Conservation (phyloP, 202 grass and related monocot species). For the Miscanthus sacchariflorus region DNA sequence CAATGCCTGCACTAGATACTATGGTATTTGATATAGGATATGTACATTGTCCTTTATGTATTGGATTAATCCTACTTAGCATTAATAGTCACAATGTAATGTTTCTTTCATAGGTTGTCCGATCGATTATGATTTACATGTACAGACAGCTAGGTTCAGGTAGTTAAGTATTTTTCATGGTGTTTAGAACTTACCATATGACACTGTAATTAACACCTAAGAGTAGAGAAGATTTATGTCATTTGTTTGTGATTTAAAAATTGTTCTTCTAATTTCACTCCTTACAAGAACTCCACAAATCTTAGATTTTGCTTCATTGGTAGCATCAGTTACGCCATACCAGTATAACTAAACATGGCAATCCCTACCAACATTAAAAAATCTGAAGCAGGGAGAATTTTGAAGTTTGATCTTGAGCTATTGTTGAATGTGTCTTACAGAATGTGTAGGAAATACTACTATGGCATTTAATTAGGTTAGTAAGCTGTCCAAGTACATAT, state of each 20-base stretch:
- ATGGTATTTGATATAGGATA: conserved; percentile 2
- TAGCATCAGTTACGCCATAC: neutral
- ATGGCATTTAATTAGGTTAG: neutral
- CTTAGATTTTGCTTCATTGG: neutral
- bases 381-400: neutral
- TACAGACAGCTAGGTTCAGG: neutral
- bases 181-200: neutral
- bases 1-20: neutral
- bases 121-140: neutral
- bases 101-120: neutral
- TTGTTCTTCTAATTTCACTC: neutral
- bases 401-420: neutral
- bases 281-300: neutral
- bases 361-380: neutral
- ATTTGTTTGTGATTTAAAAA: conserved; percentile 21
- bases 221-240: neutral
- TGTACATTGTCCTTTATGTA: conserved; percentile 14
- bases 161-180: neutral
- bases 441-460: conserved; percentile 25
- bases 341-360: neutral
- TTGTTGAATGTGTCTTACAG: conserved; percentile 1
- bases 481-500: neutral
- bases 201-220: neutral
- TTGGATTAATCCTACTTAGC: neutral
- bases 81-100: neutral